phyloP scores from a whole-genome alignment of 2,329 filamentous ascomycete genomes.

The Chalaropsis thielavioides region DNA sequence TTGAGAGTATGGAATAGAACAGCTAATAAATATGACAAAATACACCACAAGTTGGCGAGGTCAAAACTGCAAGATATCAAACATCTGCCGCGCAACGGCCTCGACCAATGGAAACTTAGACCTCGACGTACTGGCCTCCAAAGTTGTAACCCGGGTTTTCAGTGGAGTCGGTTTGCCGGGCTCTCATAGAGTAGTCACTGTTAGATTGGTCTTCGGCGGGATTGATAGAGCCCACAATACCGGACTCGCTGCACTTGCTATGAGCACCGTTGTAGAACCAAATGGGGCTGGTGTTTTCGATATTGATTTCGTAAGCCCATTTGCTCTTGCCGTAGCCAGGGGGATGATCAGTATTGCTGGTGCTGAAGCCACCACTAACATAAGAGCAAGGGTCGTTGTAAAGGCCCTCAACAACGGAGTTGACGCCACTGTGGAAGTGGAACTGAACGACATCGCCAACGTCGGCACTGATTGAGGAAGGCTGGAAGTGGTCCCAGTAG shows the following conservation, averaged over 20 bases:
- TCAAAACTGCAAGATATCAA: too few relatives aligned
- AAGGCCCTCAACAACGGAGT: constrained; percentile 17
- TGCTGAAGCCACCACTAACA: neutral
- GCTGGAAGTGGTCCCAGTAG: constrained; percentile 30
- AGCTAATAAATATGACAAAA: too few relatives aligned
- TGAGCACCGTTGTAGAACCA: neutral
- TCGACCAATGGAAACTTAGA: too few relatives aligned
- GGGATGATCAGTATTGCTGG: too few relatives aligned
- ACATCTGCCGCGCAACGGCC: too few relatives aligned
- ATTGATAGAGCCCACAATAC: constrained; percentile 15
- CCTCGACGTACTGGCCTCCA: too few relatives aligned
- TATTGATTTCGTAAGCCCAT: constrained; percentile 26
- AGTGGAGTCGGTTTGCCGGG: too few relatives aligned
- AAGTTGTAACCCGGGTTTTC: too few relatives aligned
- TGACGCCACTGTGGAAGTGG: neutral
- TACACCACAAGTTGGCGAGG: too few relatives aligned
- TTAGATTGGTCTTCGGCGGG: too few relatives aligned
- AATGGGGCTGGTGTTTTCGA: neutral
- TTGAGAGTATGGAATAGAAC: too few relatives aligned
- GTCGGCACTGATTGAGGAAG: neutral
- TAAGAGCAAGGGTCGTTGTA: constrained; percentile 32
- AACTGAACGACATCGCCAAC: neutral
- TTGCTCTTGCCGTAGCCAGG: constrained; percentile 17
- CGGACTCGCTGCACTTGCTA: constrained; percentile 21
- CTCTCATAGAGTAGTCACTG: too few relatives aligned